Conservation (phyloP, 805 yeast species). For the Metschnikowia cerradonensis region DNA sequence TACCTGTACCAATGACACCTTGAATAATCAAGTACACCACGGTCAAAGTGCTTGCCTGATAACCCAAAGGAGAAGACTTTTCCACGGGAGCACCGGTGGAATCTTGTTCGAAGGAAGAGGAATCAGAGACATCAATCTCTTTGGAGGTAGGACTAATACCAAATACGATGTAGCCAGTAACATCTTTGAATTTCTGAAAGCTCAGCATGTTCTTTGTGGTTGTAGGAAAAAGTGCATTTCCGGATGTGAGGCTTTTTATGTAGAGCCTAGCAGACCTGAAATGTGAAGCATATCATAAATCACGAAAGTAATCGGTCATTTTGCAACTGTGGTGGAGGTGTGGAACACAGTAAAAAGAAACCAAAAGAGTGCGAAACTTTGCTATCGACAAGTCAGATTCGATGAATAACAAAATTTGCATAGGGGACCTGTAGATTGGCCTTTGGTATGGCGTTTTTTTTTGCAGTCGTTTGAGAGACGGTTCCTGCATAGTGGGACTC, state of each 20-base stretch:
- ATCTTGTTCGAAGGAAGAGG: slow-evolving; percentile 15
- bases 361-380: too few relatives aligned
- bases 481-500: not conserved
- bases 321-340: slow-evolving; percentile 5
- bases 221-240: not conserved
- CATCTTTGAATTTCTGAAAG: slow-evolving; percentile 7
- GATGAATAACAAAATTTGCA: not conserved
- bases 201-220: not conserved
- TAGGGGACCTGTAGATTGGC: not conserved
- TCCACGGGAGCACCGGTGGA: slow-evolving; percentile 41
- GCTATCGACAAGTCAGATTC: not conserved
- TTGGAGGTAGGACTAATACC: slow-evolving; percentile 10
- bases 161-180: slow-evolving; percentile 9
- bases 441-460: not conserved
- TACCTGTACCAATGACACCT: slow-evolving; percentile 74
- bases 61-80: slow-evolving; percentile 33
- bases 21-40: slow-evolving; percentile 65
- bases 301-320: not conserved
- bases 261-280: not conserved
- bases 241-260: not conserved
- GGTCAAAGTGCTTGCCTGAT: slow-evolving; percentile 35
- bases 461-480: not conserved
- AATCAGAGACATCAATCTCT: slow-evolving; percentile 3
- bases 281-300: not conserved
- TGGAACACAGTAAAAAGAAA: slow-evolving; percentile 1